Evolutionary conservation across 2,329 filamentous ascomycete species (phyloP).

Genomic region (Magnaporthiopsis incrustans): DNA sequence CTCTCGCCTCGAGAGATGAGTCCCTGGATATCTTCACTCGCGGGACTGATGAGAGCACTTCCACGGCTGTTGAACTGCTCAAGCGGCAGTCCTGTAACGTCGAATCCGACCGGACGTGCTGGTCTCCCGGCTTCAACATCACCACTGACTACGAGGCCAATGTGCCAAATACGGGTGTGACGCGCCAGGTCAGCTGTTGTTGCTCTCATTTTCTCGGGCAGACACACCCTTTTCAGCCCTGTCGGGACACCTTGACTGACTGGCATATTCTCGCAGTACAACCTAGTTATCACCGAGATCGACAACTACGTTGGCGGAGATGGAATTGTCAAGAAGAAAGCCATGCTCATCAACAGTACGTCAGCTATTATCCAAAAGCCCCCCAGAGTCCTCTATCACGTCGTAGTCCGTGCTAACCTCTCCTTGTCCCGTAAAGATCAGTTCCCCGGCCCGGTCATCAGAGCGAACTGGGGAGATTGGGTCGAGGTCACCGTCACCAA

Average conservation of each 20-base stretch:
- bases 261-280: constrained; percentile 9
- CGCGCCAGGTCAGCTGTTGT: not conserved
- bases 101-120: constrained; percentile 13
- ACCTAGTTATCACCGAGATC: constrained; percentile 13
- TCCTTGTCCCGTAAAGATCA: constrained; percentile 2
- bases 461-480: constrained; percentile 37
- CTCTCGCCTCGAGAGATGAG: constrained; percentile 2
- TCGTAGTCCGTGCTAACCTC: not conserved
- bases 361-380: not conserved
- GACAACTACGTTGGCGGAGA: constrained; percentile 15
- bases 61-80: not conserved
- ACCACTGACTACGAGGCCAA: constrained; percentile 16
- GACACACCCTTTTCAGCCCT: not conserved
- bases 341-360: constrained; percentile 17
- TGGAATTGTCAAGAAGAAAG: constrained; percentile 13
- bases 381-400: too few species aligned
- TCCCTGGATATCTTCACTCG: not conserved
- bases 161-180: constrained; percentile 13
- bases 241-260: not conserved
- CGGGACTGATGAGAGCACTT: not conserved
- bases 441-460: constrained; percentile 11
- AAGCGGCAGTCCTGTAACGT: constrained; percentile 14
- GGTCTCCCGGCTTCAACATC: constrained; percentile 15
- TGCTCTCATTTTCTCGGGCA: not conserved
- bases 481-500: constrained; percentile 58